Evolutionary conservation across 2,329 filamentous ascomycete species (phyloP).

Genomic region (Emydomyces testavorans): DNA sequence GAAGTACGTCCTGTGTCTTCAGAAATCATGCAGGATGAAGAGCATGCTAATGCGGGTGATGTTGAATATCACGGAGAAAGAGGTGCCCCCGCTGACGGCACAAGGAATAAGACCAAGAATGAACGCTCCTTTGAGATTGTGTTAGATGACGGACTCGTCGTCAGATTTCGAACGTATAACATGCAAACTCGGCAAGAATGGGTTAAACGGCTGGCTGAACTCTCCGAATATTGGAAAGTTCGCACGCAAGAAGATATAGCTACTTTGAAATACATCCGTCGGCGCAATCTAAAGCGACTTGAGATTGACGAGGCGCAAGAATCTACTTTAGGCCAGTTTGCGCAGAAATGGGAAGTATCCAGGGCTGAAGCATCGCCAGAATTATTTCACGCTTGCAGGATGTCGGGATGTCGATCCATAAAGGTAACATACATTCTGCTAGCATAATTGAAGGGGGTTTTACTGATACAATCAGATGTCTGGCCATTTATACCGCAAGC

Average conservation of each 20-base stretch:
- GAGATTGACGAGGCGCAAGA: constrained; percentile 56
- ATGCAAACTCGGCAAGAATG: constrained; percentile 48
- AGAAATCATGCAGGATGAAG: constrained; percentile 43
- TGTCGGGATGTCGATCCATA: constrained; percentile 51
- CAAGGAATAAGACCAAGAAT: constrained; percentile 43
- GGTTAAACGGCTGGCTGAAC: constrained; percentile 45
- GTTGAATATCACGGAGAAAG: constrained; percentile 44
- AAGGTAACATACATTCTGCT: constrained; percentile 26
- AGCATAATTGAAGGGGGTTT: background rate
- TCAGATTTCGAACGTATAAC: constrained; percentile 51
- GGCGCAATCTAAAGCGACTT: constrained; percentile 47
- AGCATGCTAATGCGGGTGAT: constrained; percentile 42
- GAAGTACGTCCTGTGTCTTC: constrained; percentile 46
- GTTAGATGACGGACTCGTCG: constrained; percentile 49
- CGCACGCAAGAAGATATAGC: constrained; percentile 46
- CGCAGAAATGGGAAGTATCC: constrained; percentile 56
- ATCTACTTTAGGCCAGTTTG: constrained; percentile 54
- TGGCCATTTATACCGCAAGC: constrained; percentile 53
- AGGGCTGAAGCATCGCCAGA: constrained; percentile 51
- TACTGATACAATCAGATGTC: constrained; percentile 37
- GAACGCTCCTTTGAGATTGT: constrained; percentile 51
- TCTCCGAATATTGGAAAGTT: constrained; percentile 52
- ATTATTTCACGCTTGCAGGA: constrained; percentile 58
- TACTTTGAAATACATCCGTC: constrained; percentile 46
- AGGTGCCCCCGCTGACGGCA: constrained; percentile 31